A percentile compares a stretch with the other conserved stretches of the same genome.
Evolutionary conservation across 2,329 filamentous ascomycete genomes (phyloP).

Genomic region (Epichloe uncinata): DNA sequence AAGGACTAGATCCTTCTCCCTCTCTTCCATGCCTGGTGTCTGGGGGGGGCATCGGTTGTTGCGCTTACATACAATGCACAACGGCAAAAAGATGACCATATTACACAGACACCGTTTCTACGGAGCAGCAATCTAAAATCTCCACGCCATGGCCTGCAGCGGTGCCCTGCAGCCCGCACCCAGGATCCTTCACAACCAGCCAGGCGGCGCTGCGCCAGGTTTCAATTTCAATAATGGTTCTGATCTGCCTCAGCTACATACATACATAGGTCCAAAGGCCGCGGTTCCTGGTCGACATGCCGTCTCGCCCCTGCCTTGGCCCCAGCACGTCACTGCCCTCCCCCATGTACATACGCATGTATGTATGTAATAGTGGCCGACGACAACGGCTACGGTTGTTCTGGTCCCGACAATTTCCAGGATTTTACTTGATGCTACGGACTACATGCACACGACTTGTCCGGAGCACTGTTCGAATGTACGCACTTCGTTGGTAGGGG

Average conservation of each 20-base stretch:
- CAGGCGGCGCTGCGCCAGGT: constrained; percentile 2
- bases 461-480: no score
- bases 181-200: constrained; percentile 1
- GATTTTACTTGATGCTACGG: no score
- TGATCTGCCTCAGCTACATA: neutral
- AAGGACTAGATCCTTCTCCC: constrained; percentile 16
- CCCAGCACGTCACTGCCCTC: no score
- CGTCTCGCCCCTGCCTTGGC: no score
- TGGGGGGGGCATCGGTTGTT: constrained; percentile 2
- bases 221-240: neutral
- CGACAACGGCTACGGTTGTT: no score
- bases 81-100: constrained; percentile 13
- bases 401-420: no score
- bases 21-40: constrained; percentile 14
- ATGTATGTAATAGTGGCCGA: no score
- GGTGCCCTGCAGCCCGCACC: neutral
- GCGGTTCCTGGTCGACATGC: neutral
- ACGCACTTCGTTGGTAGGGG: no score
- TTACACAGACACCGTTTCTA: neutral
- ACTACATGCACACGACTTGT: no score
- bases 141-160: neutral
- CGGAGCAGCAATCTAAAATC: neutral
- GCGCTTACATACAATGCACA: constrained; percentile 8
- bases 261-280: neutral
- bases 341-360: no score